These are phyloP conservation scores for Wickerhamiella infanticola DNA, from an alignment of 1,139 yeast genomes.

Conservation along the genomic window DNA sequence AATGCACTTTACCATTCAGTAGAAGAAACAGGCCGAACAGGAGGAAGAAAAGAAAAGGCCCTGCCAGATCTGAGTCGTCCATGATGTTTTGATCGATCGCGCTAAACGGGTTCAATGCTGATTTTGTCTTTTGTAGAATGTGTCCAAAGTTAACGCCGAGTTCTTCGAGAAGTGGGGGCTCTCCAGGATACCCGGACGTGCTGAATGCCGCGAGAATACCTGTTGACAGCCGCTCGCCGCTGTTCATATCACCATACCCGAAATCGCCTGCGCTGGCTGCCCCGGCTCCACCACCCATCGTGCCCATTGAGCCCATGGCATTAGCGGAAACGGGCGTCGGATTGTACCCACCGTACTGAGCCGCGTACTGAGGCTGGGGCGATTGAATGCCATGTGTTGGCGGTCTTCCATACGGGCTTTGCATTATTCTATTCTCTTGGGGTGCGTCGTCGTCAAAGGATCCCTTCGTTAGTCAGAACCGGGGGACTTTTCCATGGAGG, in stretches of 20 bases:
- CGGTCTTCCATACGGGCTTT: not conserved
- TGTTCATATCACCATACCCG: conserved; percentile 4
- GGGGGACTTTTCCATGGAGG: no score
- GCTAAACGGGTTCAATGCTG: conserved; percentile 69
- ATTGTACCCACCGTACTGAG: not conserved
- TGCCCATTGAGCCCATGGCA: conserved; percentile 8
- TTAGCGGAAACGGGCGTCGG: not conserved
- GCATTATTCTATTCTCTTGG: not conserved
- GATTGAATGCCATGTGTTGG: not conserved
- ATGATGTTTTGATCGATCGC: conserved; percentile 56
- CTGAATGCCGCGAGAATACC: conserved; percentile 90
- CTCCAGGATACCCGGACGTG: conserved; percentile 85
- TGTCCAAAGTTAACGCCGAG: conserved; percentile 85
- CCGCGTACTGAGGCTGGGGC: not conserved
- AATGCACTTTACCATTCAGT: conserved; percentile 83
- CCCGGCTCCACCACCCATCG: conserved; percentile 4
- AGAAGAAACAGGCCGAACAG: conserved; percentile 74
- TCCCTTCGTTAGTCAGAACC: no score
- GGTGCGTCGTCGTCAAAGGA: no score
- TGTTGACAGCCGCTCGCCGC: conserved; percentile 33
- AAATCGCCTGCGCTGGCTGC: conserved; percentile 3
- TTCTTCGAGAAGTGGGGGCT: conserved; percentile 84
- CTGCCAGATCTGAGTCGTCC: conserved; percentile 88
- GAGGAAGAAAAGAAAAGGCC: conserved; percentile 81
- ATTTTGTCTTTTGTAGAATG: conserved; percentile 68